Percentiles rank a stretch among this genome's conserved stretches.
phyloP scores from a whole-genome alignment of 192 early-diverging fungal genomes.

The Fimicolochytrium jonesii region DNA sequence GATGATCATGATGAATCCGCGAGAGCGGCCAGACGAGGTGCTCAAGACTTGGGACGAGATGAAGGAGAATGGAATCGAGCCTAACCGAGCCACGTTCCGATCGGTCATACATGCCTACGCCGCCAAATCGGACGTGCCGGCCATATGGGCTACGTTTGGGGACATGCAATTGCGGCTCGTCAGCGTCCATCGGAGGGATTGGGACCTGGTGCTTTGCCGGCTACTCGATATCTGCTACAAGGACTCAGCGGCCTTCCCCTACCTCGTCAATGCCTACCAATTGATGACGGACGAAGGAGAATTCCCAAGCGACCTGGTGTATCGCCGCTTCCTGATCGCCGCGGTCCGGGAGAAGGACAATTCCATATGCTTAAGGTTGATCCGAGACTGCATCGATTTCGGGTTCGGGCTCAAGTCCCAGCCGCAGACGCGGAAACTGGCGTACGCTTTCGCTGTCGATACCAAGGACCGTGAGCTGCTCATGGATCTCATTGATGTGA shows the following conservation, averaged over 20 bases:
- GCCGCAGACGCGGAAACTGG: neutral
- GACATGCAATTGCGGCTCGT: neutral
- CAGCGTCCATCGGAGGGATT: neutral
- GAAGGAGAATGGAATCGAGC: neutral
- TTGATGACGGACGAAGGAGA: neutral
- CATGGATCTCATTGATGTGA: neutral
- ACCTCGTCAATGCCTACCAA: neutral
- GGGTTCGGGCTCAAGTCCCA: neutral
- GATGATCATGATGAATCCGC: neutral
- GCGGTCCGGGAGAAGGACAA: neutral
- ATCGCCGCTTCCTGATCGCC: neutral
- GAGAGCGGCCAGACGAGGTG: slow-evolving; percentile 9
- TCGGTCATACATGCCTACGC: neutral
- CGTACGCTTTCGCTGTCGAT: neutral
- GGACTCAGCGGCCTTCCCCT: neutral
- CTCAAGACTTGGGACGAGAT: slow-evolving; percentile 1
- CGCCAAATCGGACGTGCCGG: neutral
- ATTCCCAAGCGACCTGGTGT: neutral
- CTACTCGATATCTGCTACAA: neutral
- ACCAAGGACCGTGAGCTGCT: neutral
- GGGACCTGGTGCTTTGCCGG: neutral
- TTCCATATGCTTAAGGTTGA: neutral
- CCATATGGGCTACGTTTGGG: neutral
- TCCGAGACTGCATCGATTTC: neutral
- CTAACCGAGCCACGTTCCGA: neutral